Conservation (phyloP, 164 flowering plant species). For the Cinnamomum chago region DNA sequence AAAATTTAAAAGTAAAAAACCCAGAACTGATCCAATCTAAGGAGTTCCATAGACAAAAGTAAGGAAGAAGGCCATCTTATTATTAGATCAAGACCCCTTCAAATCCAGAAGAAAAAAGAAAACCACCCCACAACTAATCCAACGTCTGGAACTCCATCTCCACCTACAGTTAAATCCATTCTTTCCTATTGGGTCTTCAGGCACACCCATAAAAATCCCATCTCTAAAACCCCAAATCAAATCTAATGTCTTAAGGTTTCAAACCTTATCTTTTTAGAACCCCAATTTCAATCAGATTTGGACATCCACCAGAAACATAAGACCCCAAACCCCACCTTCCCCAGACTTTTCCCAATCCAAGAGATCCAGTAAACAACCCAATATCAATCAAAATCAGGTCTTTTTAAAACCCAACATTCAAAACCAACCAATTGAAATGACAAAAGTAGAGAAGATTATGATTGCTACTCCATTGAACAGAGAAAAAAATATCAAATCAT, state of each 20-base stretch:
- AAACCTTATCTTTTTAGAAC: neutral
- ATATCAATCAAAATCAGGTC: neutral
- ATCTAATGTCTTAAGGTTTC: too few relatives aligned
- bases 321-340: conserved; percentile 1
- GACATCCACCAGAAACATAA: neutral
- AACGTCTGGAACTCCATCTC: neutral
- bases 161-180: too few relatives aligned
- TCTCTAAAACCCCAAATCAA: too few relatives aligned
- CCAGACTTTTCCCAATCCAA: neutral
- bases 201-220: too few relatives aligned
- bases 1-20: neutral
- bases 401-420: neutral
- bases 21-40: neutral
- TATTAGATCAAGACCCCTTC: neutral
- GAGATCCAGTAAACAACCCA: neutral
- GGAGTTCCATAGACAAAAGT: neutral
- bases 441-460: neutral
- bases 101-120: neutral
- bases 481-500: neutral
- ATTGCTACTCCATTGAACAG: neutral
- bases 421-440: neutral
- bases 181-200: too few relatives aligned
- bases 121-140: neutral
- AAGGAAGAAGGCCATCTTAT: neutral
- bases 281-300: neutral